Evolutionary conservation across 2,329 filamentous ascomycete species (phyloP), one percentile per base, ranked within the genome.

Genomic region (Claviceps sp.): DNA sequence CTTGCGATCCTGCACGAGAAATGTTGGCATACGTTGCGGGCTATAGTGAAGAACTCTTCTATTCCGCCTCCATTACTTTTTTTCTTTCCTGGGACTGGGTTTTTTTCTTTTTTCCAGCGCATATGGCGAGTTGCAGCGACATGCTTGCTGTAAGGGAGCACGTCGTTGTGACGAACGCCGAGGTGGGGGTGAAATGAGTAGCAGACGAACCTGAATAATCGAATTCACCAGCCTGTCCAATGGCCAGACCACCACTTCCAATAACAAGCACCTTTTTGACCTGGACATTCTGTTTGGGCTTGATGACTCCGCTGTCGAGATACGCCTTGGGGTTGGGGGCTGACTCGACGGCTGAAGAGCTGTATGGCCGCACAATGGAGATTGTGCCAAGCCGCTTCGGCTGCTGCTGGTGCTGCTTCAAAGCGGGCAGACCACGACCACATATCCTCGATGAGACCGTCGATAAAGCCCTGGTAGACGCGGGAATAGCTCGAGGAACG

Each of bases 261-360:
- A 97, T 95, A 60, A 97, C 90, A 56, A 97, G 75, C 50, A 97
- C 91, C 75, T 97, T 97, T 76, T 95, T 95, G 58, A 97, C 89
- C 66, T 95, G 81, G 49, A 96, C 85, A 51, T 86, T 73, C 62
- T 91, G 78, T 62, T 79, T 78, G 53, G 85, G 83, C 68, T 89
- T 86, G 65, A 96, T 83, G 54, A 83, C 85, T 61, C 89, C 90
- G 71, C 88, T 95, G 65, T 88, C 82, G 61, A 96, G 75, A 70
- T 95, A 95, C 56, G 90, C 87, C 71, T 90, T 83, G 50, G 89
- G 80, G 64, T 85, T 87, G 52, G 89, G 88, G 50, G 87, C 84
- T 58, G 82, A 74, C 68, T 93, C 79, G 47, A 77, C 70, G 57
- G 73, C 69, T 40, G 64, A 66, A 45, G 67, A 66, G 60, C 66